Base-by-base conservation (phyloP, 495 filamentous ascomycete species). In the Venustampulla echinocandica region DNA sequence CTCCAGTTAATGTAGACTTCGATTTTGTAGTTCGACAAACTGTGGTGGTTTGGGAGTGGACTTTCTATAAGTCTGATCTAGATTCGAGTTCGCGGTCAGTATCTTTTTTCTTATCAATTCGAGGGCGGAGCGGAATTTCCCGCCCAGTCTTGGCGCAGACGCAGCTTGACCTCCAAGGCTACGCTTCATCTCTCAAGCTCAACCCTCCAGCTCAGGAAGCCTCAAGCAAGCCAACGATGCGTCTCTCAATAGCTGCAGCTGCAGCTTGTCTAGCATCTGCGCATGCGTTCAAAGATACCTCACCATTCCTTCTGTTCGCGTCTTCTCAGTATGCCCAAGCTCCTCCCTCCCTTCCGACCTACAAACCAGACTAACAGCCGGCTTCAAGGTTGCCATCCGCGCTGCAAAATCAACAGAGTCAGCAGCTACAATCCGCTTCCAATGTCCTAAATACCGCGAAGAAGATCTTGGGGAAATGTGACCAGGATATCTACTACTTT, bases 261-360 rank as follows among this genome's bases (percentile, higher is more conserved):
- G 75, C 82, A 61, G 73, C 84, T 50, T 73, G 70, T 57, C 69
- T 73, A 62, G 68, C 71, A 46, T 64, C 72, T 10, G 78, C 69
- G 42, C 70, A 76, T 28, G 88, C 88, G 13, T 90, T 93, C 65
- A 77, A 74, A 38, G 82, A 95, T 56, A 84, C 88, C 0, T 89
- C 87, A 34, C 90, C 90, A 13, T 92, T 93, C 60, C 74, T 95
- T 64, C 65, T 95, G 20, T 80, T 88, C 58, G 93, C 89, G 19
- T 84, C 77, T 27, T 77, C 83, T 41, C 69, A 80, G 87, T 95
- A 76, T 32, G 82, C 67, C 49, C 27, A 30, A 30, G 27, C n/a
- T n/a, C n/a, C n/a, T n/a, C n/a, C n/a, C n/a, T n/a, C n/a, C n/a
- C n/a, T n/a, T n/a, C n/a, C n/a, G n/a, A n/a, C n/a, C n/a, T n/a